These are phyloP conservation scores for Carex kokanica DNA, from an alignment of 176 grass and related monocot genomes.

Conservation along the genomic window DNA sequence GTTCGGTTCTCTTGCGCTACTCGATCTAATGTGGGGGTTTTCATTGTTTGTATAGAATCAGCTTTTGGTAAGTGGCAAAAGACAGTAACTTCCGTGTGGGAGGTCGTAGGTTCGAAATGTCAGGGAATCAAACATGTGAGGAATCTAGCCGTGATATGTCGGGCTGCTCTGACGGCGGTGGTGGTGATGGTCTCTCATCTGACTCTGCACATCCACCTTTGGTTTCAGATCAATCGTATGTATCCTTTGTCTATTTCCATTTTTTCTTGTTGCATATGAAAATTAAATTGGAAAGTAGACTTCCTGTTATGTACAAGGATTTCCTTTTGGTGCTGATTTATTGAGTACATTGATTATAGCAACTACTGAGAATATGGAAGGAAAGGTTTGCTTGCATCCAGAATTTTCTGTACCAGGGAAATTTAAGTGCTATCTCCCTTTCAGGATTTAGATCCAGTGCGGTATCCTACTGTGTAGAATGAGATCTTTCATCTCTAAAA, in stretches of 20 bases:
- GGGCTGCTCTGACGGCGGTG: conserved; percentile 38
- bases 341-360: no score
- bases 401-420: no score
- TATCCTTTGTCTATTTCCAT: neutral
- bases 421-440: no score
- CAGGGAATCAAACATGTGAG: no score
- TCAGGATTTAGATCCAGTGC: no score
- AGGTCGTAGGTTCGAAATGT: conserved; percentile 18
- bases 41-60: neutral
- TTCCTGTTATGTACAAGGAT: neutral
- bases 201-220: conserved; percentile 10
- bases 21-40: neutral
- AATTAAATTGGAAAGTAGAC: neutral
- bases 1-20: neutral
- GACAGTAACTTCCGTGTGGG: no score
- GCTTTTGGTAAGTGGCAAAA: no score
- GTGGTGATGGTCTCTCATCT: neutral
- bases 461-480: no score
- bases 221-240: conserved; percentile 47
- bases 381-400: no score
- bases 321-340: no score
- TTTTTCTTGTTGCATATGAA: neutral
- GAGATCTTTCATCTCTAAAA: no score
- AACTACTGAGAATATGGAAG: no score
- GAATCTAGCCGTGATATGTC: conserved; percentile 12